Evolutionary conservation across 768 basidiomycete species (phyloP), one percentile per base, ranked within the genome.

Genomic region (Termitomyces sp.): DNA sequence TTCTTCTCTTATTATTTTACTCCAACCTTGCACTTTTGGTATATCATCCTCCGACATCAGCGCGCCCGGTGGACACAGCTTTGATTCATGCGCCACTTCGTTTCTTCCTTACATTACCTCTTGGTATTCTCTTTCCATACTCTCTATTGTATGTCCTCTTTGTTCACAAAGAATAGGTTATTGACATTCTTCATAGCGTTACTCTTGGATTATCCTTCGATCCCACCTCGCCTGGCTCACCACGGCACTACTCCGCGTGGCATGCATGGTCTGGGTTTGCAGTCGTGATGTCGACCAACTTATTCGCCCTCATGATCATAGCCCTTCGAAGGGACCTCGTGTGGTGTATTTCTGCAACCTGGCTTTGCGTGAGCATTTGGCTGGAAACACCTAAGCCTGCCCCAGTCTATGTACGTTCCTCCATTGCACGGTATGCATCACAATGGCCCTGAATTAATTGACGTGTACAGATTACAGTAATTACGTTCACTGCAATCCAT

Each of bases 41-140:
- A 16, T 92, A 94, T 66, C 88, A 88, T 48, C 70, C 78, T 0
- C 87, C 88, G 0, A 79, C 74, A 0, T 73, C 73, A 24, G 68
- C 72, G 0, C 79, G 85, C 1, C 92, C 91, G 0, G 69, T 95
- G 41, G 92, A 94, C 68, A 84, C 83, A 35, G 78, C 86, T 0
- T 85, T 95, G 62, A 90, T 97, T 56, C 94, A 97, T 63, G 89
- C 90, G 0, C 95, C 95, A 0, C 75, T 96, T 54, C 79, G 90
- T 3, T 85, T 92, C 58, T 88, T 88, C 67, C 68, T 81, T 41
- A 70, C 79, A 30, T 67, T 86, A 2, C 81, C 83, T 2, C 68
- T 87, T 28, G 71, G 71, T 3, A 72, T 88, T 36, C 72, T 88
- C 57, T 85, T 92, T 59, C 78, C 81, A 0, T 65, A 79, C 55